A percentile compares a stretch with the other conserved stretches of the same genome.
These are phyloP conservation scores for Podosphaera fusca DNA, from an alignment of 2,329 filamentous ascomycete genomes.

Conservation along the genomic window DNA sequence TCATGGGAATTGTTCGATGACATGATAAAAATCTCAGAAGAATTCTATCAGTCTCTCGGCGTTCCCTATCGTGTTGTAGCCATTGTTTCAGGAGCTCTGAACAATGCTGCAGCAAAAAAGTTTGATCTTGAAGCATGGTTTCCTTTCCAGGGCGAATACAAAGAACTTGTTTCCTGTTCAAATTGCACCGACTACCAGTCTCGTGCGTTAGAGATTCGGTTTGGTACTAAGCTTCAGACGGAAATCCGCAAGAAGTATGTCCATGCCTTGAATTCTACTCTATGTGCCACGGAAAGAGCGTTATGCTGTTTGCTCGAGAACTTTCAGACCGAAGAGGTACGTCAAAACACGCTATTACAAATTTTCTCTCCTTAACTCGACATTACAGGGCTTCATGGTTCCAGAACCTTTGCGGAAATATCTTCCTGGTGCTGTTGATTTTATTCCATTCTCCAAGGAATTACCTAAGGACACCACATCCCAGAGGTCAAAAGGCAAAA, in stretches of 20 bases:
- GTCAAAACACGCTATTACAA: slow-evolving; percentile 11
- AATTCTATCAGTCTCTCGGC: slow-evolving; percentile 78
- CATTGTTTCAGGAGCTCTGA: slow-evolving; percentile 90
- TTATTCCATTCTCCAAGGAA: slow-evolving; percentile 73
- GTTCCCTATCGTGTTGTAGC: slow-evolving; percentile 80
- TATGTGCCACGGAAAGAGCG: slow-evolving; percentile 77
- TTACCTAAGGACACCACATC: slow-evolving; percentile 52
- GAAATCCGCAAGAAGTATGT: slow-evolving; percentile 82
- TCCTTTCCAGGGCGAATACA: slow-evolving; percentile 90
- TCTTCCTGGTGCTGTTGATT: slow-evolving; percentile 70
- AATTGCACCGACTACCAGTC: slow-evolving; percentile 98
- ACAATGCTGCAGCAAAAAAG: slow-evolving; percentile 78
- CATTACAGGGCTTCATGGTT: slow-evolving; percentile 43
- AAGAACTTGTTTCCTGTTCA: slow-evolving; percentile 90
- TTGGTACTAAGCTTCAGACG: slow-evolving; percentile 65
- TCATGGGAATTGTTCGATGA: slow-evolving; percentile 84
- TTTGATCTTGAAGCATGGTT: slow-evolving; percentile 94
- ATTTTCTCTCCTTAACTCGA: slow-evolving; percentile 5
- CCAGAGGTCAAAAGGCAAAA: slow-evolving; percentile 22
- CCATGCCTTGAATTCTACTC: slow-evolving; percentile 72
- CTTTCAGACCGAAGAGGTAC: slow-evolving; percentile 71
- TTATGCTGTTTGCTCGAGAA: slow-evolving; percentile 93
- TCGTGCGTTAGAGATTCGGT: slow-evolving; percentile 77
- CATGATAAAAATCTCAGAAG: slow-evolving; percentile 80
- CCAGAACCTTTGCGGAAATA: slow-evolving; percentile 73